Evolutionary conservation across 306 rosid species (phyloP).

Genomic region (Cicer yamashitae): DNA sequence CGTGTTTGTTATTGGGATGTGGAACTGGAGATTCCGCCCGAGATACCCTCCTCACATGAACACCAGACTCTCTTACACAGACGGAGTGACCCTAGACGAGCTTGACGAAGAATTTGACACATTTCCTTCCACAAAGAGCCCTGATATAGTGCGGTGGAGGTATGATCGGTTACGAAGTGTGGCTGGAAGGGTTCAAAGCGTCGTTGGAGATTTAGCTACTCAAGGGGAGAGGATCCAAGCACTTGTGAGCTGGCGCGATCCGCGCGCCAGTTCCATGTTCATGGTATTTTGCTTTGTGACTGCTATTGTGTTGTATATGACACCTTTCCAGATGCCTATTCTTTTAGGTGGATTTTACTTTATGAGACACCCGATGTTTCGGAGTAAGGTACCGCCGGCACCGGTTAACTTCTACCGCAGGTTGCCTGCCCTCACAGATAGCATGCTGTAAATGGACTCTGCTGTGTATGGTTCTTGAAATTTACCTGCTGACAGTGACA

Average conservation of each 20-base stretch:
- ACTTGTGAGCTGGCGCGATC: conserved; percentile 93
- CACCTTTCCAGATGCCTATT: conserved; percentile 69
- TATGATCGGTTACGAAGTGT: conserved; percentile 86
- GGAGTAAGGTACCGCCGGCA: conserved; percentile 68
- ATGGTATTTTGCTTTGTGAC: conserved; percentile 68
- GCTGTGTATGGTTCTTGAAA: not conserved
- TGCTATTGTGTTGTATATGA: conserved; percentile 71
- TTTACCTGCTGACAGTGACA: conserved; percentile 34
- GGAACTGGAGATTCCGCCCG: conserved; percentile 88
- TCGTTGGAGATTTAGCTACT: conserved; percentile 87
- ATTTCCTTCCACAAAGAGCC: conserved; percentile 65
- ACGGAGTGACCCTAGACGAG: conserved; percentile 66
- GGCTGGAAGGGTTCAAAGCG: conserved; percentile 86
- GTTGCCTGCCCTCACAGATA: conserved; percentile 81
- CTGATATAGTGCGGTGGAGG: conserved; percentile 72
- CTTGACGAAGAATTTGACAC: conserved; percentile 94
- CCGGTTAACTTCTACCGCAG: conserved; percentile 87
- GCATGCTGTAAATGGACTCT: conserved; percentile 67
- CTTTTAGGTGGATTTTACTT: conserved; percentile 70
- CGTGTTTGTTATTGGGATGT: conserved; percentile 79
- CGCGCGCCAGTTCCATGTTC: conserved; percentile 80
- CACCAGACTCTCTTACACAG: conserved; percentile 77
- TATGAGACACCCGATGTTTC: conserved; percentile 88
- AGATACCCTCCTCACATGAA: conserved; percentile 91
- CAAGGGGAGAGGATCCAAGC: conserved; percentile 92